Base-by-base conservation (phyloP, 768 basidiomycete genomes). In the Mycena vitilis region DNA sequence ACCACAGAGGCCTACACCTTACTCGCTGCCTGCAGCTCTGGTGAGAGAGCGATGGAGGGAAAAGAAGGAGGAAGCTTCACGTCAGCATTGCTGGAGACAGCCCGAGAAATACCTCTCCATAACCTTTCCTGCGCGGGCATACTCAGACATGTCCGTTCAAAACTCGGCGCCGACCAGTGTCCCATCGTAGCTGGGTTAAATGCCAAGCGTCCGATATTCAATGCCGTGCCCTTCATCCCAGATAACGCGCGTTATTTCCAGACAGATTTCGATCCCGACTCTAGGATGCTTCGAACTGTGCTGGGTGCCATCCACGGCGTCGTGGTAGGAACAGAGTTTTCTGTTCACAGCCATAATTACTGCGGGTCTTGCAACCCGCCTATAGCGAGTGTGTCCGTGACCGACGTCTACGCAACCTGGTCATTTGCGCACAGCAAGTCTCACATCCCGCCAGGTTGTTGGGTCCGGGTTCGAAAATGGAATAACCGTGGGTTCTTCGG, bases 61-160 rank as follows among this genome's bases (percentile, higher is more conserved):
- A 89, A 89, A 71, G 82, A 84, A 36, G 89, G 90, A 16, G 90
- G 91, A 2, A 81, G 78, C 66, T 88, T 92, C 72, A 92, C 91
- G 5, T 78, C 76, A 45, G 79, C 81, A 25, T 81, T 92, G 25
- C 77, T 91, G 23, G 78, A 83, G 34, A 79, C 84, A 20, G 83
- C 81, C 54, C 77, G 83, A 40, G 76, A 76, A 40, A 71, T 80
- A n/a, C 82, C 87, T 1, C 79, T 91, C 30, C 88, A 91, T 71
- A 82, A 80, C 58, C 81, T 85, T 10, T 83, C 85, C 8, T 89
- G 86, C 72, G 66, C 69, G 10, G 79, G 85, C 47, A 75, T 92
- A 22, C 73, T 87, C 18, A 78, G 83, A 47, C 79, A 79, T 62
- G 77, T 90, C 60, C 70, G 75, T 20, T 74, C 79, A 23, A 75